phyloP scores from a whole-genome alignment of 106 monocot genomes.

The Vanilla planifolia region DNA sequence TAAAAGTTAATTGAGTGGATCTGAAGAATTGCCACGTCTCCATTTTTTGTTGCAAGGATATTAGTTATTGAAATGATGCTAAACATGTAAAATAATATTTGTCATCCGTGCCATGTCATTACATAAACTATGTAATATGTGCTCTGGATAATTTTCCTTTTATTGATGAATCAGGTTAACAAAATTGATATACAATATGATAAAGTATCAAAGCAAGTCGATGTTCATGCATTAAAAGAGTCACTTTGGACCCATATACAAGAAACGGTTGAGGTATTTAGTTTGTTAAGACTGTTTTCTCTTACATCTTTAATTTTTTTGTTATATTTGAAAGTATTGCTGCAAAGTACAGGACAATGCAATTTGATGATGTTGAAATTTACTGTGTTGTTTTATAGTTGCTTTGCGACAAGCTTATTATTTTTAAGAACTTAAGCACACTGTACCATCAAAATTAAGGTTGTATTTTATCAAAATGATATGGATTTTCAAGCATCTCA shows the following conservation, averaged over 20 bases:
- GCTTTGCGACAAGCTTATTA: too few species aligned
- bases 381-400: too few species aligned
- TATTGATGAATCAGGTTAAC: conserved; percentile 45
- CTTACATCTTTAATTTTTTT: neutral
- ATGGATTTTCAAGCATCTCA: neutral
- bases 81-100: too few species aligned
- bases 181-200: conserved; percentile 86
- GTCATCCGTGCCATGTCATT: too few species aligned
- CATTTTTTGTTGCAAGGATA: too few species aligned
- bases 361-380: neutral
- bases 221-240: conserved; percentile 93
- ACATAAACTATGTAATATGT: neutral
- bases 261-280: conserved; percentile 21
- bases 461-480: neutral
- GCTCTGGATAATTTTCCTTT: neutral
- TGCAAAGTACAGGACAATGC: neutral
- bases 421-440: too few species aligned
- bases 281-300: conserved; percentile 25
- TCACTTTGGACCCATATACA: conserved; percentile 62
- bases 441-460: neutral
- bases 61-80: too few species aligned
- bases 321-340: neutral
- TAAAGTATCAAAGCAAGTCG: conserved; percentile 94
- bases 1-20: too few species aligned
- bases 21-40: too few species aligned